Conservation (phyloP, 257 asterid genomes). For the Gentiana straminea region DNA sequence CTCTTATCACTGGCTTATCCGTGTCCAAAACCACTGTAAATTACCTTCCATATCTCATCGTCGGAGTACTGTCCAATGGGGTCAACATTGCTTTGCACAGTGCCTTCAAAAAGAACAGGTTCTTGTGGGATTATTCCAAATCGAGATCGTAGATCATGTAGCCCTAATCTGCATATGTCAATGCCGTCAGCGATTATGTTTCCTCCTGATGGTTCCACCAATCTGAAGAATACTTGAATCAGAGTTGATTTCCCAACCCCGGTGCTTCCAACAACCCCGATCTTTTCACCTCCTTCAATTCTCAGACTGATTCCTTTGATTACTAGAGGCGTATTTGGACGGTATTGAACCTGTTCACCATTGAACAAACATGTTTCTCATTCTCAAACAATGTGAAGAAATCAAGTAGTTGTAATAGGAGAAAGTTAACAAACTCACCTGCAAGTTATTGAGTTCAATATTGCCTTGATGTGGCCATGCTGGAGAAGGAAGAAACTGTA, state of each 20-base stretch:
- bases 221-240: constrained; percentile 80
- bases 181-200: constrained; percentile 61
- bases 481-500: constrained; percentile 48
- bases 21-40: too few relatives aligned
- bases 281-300: constrained; percentile 85
- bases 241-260: constrained; percentile 97
- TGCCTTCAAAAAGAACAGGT: constrained; percentile 95
- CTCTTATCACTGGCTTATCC: too few relatives aligned
- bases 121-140: constrained; percentile 98
- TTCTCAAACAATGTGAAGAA: too few relatives aligned
- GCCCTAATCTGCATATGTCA: constrained; percentile 64
- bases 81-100: constrained; percentile 89
- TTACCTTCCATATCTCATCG: constrained; percentile 93
- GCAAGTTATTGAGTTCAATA: constrained; percentile 50
- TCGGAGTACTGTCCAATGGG: constrained; percentile 76
- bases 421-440: constrained; percentile 22
- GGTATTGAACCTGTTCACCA: constrained; percentile 65
- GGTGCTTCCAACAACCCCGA: constrained; percentile 76
- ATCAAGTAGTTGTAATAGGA: neutral
- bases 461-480: constrained; percentile 78
- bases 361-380: neutral
- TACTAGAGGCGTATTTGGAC: constrained; percentile 79
- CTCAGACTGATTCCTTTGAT: constrained; percentile 68
- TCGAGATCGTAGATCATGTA: constrained; percentile 62
- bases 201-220: constrained; percentile 94